phyloP scores from a whole-genome alignment of 2,329 filamentous ascomycete species.

The Fusarium miscanthi region DNA sequence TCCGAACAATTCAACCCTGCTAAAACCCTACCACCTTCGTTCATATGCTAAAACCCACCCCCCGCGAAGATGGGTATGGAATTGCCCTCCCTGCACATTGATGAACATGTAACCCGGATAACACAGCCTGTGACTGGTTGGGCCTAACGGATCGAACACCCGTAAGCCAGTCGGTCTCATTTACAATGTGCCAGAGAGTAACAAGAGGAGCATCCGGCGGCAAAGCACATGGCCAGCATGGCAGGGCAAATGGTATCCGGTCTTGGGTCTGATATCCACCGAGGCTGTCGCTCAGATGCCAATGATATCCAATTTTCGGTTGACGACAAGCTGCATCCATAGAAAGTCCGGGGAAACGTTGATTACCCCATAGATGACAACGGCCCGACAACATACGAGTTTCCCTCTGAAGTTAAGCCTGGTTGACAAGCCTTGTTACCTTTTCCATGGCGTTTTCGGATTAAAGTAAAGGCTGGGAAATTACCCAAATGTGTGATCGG shows the following conservation, averaged over 20 bases:
- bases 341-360: constrained; percentile 24
- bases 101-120: neutral
- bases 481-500: neutral
- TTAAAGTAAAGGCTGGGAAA: constrained; percentile 3
- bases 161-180: constrained; percentile 27
- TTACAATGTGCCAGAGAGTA: neutral
- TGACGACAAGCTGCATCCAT: neutral
- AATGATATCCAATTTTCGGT: neutral
- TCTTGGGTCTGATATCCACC: constrained; percentile 16
- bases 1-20: neutral
- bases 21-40: neutral
- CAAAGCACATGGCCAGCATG: constrained; percentile 20
- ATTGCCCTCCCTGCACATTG: constrained; percentile 18
- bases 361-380: constrained; percentile 9
- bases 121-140: constrained; percentile 11
- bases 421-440: neutral
- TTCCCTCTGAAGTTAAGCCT: constrained; percentile 1
- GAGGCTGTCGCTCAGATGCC: constrained; percentile 12
- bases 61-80: neutral
- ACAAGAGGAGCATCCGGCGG: neutral
- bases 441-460: constrained; percentile 15
- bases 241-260: constrained; percentile 1
- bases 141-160: constrained; percentile 30
- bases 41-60: neutral
- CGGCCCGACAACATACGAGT: constrained; percentile 1